Base-by-base conservation (phyloP, 345 rosid genomes). In the Eucalyptus tenuipes region DNA sequence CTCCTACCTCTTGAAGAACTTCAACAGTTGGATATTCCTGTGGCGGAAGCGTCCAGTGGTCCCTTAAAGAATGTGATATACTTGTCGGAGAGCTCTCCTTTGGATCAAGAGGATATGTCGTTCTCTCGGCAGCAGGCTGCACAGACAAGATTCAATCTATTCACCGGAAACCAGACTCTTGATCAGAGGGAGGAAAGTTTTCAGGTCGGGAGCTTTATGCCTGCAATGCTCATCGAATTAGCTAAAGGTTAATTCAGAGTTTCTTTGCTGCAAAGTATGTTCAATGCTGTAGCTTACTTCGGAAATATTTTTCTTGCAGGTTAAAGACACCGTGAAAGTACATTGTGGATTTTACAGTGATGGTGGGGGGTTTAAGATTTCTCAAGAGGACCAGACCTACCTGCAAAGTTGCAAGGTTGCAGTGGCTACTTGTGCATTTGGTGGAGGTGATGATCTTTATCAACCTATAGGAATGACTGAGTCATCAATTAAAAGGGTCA, bases 401-500 rank as follows among this genome's bases (percentile, higher is more conserved):
- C 92, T 96, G 98, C 53, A 88, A 89, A 92, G 87, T 71, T 96
- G 98, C 91, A 87, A 91, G 91, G 93, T 90, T 61, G 99, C 93
- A 20, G 98, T 97, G 85, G 95, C 99, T 87, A 97, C 99, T 49
- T 97, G 98, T 94, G 95, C 99, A 10, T 97, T 97, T 92, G 99
- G 99, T 80, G 99, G 99, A 88, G 99, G 99, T 71, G 99, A 97
- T 93, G 94, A 95, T 90, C 99, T 97, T 90, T 95, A 96, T 91
- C 94, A 96, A 88, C 99, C 99, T 87, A 97, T 97, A 90, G 99
- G 98, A 91, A 96, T 96, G 96, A 90, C 94, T 16, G 90, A 94
- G 64, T 90, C 95, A 84, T 95, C 99, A 12, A 90, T 91, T 90
- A 90, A 88, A 90, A 97, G 95, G 97, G 99, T 97, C 91, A 87